Evolutionary conservation across 768 basidiomycete genomes (phyloP), one percentile per base, ranked within the genome.

Genomic region (Leccinellum albellum): DNA sequence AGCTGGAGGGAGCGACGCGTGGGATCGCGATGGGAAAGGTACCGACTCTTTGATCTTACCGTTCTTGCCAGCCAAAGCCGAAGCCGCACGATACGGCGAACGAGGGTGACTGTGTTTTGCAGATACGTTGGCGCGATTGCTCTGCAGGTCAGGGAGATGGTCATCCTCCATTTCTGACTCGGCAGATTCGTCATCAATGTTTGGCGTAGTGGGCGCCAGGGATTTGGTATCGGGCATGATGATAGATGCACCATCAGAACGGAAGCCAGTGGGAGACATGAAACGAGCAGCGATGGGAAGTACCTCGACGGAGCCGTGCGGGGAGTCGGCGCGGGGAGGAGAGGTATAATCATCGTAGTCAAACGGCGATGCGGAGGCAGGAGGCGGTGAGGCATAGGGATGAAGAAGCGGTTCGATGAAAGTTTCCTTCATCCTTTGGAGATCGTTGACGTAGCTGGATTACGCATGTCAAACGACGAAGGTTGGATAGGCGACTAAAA

Each of bases 341-440:
- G 69, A 44, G 50, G 61, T 44, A 67, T 83, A 87, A 50, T 86
- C 87, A 61, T 91, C 88, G 64, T 84, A 87, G 45, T 88, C 87
- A 50, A 82, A 82, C 12, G 84, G 78, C 31, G 76, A 66, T 7
- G 83, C 80, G 5, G 84, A 78, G n/a, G 76, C 63, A 20, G 71
- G 64, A 0, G 71, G 59, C 14, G 72, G 69, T 2, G 75, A 68
- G 8, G 78, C 75, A 65, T 84, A 92, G 12, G 93, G 91, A 74
- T 96, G 94, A 15, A 98, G 82, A 32, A 96, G 81, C 9, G 91
- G 87, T 60, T 89, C 88, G 65, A 94, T 91, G 66, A 97, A 97
- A 0, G 90, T 94, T 61, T 94, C 91, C 75, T 92, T 94, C 84
- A 98, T 88, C 75, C 89, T 91, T 64, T 85, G 73, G 10, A 98